These are phyloP conservation scores for Colletotrichum plurivorum DNA, from an alignment of 2,329 filamentous ascomycete species.

Conservation along the genomic window DNA sequence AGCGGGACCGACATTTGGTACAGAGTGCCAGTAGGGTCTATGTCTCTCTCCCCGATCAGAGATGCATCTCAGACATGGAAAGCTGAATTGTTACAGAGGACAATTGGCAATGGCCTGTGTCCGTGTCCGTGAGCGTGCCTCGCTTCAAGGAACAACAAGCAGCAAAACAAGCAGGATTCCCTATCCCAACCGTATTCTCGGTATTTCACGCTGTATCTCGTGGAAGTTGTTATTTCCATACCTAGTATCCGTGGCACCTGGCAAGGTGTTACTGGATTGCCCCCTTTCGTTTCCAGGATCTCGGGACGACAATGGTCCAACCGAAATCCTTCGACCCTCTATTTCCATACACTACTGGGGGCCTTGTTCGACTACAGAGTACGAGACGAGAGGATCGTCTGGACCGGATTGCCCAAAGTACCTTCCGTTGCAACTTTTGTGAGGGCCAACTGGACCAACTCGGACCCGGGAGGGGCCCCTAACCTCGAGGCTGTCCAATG, in stretches of 20 bases:
- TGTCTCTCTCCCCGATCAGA: conserved; percentile 32
- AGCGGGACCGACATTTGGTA: conserved; percentile 8
- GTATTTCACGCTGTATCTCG: too few species aligned
- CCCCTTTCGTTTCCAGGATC: conserved; percentile 22
- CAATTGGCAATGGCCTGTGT: too few species aligned
- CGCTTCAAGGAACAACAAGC: too few species aligned
- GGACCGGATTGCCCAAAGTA: too few species aligned
- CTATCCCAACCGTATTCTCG: too few species aligned
- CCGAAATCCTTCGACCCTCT: background rate
- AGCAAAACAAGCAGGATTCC: too few species aligned
- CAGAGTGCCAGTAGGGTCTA: background rate
- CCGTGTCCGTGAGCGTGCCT: too few species aligned
- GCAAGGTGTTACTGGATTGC: conserved; percentile 1
- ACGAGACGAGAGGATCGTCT: too few species aligned
- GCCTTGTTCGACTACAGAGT: too few species aligned
- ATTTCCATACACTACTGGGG: background rate
- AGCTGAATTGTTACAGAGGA: conserved; percentile 8
- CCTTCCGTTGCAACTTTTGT: too few species aligned
- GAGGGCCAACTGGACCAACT: too few species aligned
- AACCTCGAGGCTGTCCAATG: conserved; percentile 29
- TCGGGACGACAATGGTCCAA: conserved; percentile 30
- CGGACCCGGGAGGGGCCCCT: conserved; percentile 3
- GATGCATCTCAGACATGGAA: conserved; percentile 32
- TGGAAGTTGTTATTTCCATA: conserved; percentile 18
- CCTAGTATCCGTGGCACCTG: too few species aligned